Base-by-base conservation (phyloP, 2,329 filamentous ascomycete species). In the Phialophora tarda region DNA sequence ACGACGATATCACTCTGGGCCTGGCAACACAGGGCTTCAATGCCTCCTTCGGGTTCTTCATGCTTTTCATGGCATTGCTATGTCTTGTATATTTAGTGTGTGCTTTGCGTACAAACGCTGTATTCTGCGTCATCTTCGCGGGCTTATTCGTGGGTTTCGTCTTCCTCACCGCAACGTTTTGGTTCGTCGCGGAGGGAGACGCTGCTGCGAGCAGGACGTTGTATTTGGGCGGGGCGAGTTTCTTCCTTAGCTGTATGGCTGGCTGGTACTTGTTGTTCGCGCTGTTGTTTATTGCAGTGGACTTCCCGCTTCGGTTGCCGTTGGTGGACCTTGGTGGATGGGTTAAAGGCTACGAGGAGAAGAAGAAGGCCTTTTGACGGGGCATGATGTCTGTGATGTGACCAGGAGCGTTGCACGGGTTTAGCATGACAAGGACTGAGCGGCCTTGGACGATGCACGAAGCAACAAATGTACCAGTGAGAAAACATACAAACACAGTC, bases 101-200 rank as follows among this genome's bases (percentile, higher is more conserved):
- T 78, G 84, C 89, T 0, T 79, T 91, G n/a, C 86, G 90, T 51
- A 92, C 89, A 26, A 92, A 93, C 75, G 59, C 91, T 5, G 83
- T 86, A 75, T 91, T 91, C 76, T 84, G 90, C 70, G 70, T 87
- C 63, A 89, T 92, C 76, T 92, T 92, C 80, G 73, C 88, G 67
- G 81, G 80, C 1, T 82, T 92, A 17, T 54, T 66, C 34, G 44
- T 24, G 8, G 53, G 48, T 7, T 61, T 68, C 44, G 28, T 55
- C 12, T 53, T 58, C 41, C 44, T 68, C 12, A 59, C 66, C 7
- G 63, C 59, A 24, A 65, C 56, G 1, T 65, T 62, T 44, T 68
- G 47, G 53, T 57, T 58, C n/a, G 17, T 58, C 3, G 62, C 62
- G 12, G 62, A 58, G n/a, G 62, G 54, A 11, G 44, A 57, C 11